Conservation (phyloP, 1,139 yeast genomes). For the Candida dubliniensis region DNA sequence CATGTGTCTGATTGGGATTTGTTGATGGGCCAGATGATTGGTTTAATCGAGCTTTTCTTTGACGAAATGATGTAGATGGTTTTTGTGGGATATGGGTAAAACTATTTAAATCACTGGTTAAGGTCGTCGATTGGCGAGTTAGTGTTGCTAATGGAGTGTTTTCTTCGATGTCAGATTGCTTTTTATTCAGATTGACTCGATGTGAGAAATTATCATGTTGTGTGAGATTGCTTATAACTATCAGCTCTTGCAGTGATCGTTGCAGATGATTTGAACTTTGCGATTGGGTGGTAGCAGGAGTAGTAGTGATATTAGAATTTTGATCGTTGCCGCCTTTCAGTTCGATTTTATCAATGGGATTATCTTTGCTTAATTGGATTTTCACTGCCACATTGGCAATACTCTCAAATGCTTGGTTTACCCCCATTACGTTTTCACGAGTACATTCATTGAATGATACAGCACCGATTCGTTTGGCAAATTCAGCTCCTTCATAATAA, state of each 20-base stretch:
- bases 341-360: neutral
- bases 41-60: neutral
- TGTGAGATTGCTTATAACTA: too few species aligned
- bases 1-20: neutral
- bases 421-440: conserved; percentile 21
- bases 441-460: conserved; percentile 32
- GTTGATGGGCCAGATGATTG: neutral
- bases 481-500: conserved; percentile 28
- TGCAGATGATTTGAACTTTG: too few species aligned
- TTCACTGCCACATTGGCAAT: conserved; percentile 2
- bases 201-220: too few species aligned
- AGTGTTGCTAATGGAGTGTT: too few species aligned
- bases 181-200: too few species aligned
- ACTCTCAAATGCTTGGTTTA: conserved; percentile 28
- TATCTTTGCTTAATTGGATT: neutral
- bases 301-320: too few species aligned
- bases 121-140: too few species aligned
- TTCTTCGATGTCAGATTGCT: too few species aligned
- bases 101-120: too few species aligned
- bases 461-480: conserved; percentile 31
- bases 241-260: too few species aligned
- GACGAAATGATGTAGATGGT: neutral
- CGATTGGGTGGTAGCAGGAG: too few species aligned
- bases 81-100: too few species aligned
- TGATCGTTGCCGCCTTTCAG: neutral